Conservation (phyloP, 306 rosid genomes). For the Quercus glauca region DNA sequence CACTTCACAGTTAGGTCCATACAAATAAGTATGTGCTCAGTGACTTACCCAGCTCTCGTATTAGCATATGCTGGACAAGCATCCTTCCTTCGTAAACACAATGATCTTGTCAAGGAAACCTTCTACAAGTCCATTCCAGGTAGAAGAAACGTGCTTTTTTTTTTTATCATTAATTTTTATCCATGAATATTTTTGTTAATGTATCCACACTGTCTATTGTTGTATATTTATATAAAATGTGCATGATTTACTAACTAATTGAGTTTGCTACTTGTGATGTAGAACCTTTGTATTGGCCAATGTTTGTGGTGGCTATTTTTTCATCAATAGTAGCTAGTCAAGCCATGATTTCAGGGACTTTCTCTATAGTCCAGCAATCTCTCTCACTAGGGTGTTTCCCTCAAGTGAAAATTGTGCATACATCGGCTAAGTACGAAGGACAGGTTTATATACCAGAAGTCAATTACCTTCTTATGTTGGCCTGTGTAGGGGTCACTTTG, state of each 20-base stretch:
- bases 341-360: constrained; percentile 81
- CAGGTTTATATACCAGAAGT: constrained; percentile 80
- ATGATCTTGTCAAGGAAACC: constrained; percentile 30
- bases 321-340: constrained; percentile 82
- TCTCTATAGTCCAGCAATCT: constrained; percentile 78
- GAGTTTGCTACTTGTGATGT: constrained; percentile 16
- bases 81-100: constrained; percentile 63
- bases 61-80: constrained; percentile 78
- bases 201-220: neutral
- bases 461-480: constrained; percentile 70
- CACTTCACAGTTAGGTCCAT: constrained; percentile 28
- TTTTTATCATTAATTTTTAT: neutral
- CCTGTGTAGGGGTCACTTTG: constrained; percentile 61
- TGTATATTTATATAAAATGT: too few relatives aligned
- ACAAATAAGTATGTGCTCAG: constrained; percentile 22
- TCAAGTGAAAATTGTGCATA: constrained; percentile 66
- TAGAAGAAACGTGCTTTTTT: neutral
- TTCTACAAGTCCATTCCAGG: constrained; percentile 75
- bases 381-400: constrained; percentile 80
- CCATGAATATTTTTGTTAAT: neutral
- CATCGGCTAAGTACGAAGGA: constrained; percentile 64
- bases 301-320: constrained; percentile 55
- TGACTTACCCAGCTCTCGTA: constrained; percentile 33
- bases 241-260: neutral
- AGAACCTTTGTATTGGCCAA: constrained; percentile 65